Conservation (phyloP, 73 alveolate genomes). For the Paramecium primaurelia region DNA sequence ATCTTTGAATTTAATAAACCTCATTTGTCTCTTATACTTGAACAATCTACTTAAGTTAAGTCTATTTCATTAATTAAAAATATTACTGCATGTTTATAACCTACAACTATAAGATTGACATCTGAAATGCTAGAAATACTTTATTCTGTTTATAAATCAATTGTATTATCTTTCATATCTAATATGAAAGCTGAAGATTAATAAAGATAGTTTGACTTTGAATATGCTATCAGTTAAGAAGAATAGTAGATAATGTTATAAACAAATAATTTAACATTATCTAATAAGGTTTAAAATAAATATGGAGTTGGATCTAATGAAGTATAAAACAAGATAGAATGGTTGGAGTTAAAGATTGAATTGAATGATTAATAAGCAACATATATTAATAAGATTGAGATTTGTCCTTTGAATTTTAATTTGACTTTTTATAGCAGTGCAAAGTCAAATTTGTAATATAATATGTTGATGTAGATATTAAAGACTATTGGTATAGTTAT, state of each 20-base stretch:
- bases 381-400: slow-evolving; percentile 50
- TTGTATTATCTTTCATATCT: neutral
- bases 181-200: neutral
- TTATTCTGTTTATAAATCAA: slow-evolving; percentile 18
- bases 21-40: slow-evolving; percentile 33
- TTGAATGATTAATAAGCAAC: slow-evolving; percentile 11
- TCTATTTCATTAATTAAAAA: slow-evolving; percentile 12
- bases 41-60: slow-evolving; percentile 31
- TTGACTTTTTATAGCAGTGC: neutral
- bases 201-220: slow-evolving; percentile 5
- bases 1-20: slow-evolving; percentile 23
- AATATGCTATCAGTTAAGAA: neutral
- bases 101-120: slow-evolving; percentile 48
- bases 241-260: neutral
- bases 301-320: neutral
- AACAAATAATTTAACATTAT: neutral
- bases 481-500: slow-evolving; percentile 77
- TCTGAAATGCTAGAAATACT: slow-evolving; percentile 25
- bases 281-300: neutral
- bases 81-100: slow-evolving; percentile 4
- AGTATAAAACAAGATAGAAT: neutral
- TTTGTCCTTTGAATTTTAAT: slow-evolving; percentile 43
- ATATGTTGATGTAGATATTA: slow-evolving; percentile 62
- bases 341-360: neutral
- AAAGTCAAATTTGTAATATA: slow-evolving; percentile 38